These are phyloP conservation scores for Epithemia pelagica DNA, from an alignment of 108 stramenopile genomes.

Conservation along the genomic window DNA sequence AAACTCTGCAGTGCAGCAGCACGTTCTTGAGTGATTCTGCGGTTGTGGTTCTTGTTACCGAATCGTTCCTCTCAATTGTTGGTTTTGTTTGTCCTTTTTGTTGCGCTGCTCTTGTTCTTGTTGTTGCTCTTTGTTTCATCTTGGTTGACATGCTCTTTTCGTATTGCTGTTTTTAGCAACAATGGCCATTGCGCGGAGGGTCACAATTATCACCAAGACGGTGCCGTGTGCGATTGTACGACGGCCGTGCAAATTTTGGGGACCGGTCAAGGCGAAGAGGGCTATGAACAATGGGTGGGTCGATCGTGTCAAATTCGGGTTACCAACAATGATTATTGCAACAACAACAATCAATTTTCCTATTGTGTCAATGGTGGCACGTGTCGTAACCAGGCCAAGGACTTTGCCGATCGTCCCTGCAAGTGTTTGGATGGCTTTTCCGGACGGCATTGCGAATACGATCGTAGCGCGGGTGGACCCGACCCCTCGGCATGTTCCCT, in stretches of 20 bases:
- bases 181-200: not conserved
- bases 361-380: not conserved
- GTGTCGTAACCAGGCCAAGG: not conserved
- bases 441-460: not conserved
- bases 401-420: not conserved
- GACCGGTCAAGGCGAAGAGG: not conserved
- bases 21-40: too few relatives aligned
- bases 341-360: not conserved
- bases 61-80: too few relatives aligned
- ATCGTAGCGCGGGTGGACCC: not conserved
- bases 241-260: not conserved
- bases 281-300: not conserved
- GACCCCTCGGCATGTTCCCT: not conserved
- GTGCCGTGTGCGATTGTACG: not conserved
- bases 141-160: too few relatives aligned
- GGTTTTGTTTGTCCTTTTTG: too few relatives aligned
- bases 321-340: not conserved
- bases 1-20: too few relatives aligned
- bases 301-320: not conserved
- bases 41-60: too few relatives aligned
- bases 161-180: too few relatives aligned
- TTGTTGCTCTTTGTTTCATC: too few relatives aligned
- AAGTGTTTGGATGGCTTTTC: not conserved
- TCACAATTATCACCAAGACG: not conserved
- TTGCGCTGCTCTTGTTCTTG: too few relatives aligned